phyloP scores from a whole-genome alignment of 176 grass and related monocot genomes.

The Carex myosuroides region DNA sequence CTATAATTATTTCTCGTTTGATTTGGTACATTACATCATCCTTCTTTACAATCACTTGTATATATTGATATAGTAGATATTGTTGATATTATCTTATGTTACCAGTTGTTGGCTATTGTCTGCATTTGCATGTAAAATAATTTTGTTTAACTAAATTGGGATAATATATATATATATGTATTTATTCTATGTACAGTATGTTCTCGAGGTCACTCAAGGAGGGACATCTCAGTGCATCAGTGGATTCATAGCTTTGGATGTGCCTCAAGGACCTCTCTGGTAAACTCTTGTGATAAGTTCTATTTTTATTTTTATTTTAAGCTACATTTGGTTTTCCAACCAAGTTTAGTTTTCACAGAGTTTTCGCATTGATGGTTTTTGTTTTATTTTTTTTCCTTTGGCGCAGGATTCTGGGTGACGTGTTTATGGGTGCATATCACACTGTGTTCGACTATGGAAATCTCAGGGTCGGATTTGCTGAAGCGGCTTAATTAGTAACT shows the following conservation, averaged over 20 bases:
- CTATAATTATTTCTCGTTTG: background rate
- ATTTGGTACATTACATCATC: background rate
- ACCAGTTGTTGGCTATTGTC: background rate
- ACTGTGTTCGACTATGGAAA: conserved; percentile 20
- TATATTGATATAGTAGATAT: background rate
- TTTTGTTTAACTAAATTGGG: background rate
- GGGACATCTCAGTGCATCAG: conserved; percentile 31
- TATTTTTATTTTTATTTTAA: background rate
- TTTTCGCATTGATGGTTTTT: background rate
- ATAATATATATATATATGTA: background rate
- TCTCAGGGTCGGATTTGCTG: conserved; percentile 16
- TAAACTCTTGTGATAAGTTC: background rate
- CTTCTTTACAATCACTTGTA: background rate
- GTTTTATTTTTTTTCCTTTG: background rate
- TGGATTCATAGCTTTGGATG: conserved; percentile 39
- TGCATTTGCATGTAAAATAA: background rate
- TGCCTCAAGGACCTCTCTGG: conserved; percentile 32
- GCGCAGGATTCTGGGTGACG: conserved; percentile 18
- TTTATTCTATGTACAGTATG: conserved; percentile 23
- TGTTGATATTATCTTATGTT: background rate
- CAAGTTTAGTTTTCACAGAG: background rate
- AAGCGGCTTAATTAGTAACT: conserved; percentile 7
- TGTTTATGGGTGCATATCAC: conserved; percentile 26
- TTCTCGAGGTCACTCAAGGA: conserved; percentile 29
- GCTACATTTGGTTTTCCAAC: background rate